phyloP scores from a whole-genome alignment of 768 basidiomycete genomes.

The button mushroom (Agaricus bisporus) region DNA sequence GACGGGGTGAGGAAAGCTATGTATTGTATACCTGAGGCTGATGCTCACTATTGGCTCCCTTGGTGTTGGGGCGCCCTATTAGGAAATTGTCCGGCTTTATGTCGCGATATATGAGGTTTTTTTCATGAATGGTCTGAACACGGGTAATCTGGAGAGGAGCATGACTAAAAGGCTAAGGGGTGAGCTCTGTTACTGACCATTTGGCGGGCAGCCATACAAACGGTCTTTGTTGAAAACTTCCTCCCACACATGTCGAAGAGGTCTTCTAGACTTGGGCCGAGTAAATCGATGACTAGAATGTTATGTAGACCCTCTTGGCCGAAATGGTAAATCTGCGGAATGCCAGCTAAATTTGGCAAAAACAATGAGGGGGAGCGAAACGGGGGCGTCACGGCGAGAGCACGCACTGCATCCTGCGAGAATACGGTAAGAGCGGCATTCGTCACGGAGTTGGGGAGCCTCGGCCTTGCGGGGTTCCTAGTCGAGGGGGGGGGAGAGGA shows the following conservation, averaged over 20 bases:
- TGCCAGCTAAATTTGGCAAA: slow-evolving; percentile 58
- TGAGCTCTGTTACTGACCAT: slow-evolving; percentile 51
- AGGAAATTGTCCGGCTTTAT: slow-evolving; percentile 99
- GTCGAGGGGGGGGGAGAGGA: slow-evolving; percentile 11
- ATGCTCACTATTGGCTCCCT: slow-evolving; percentile 71
- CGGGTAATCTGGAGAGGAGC: slow-evolving; percentile 63
- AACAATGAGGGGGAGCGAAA: slow-evolving; percentile 12
- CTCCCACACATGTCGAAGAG: slow-evolving; percentile 99
- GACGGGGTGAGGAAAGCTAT: slow-evolving; percentile 4
- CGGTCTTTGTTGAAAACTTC: slow-evolving; percentile 97
- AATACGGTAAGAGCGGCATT: slow-evolving; percentile 96
- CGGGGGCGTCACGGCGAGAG: slow-evolving; percentile 10
- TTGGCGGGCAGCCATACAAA: slow-evolving; percentile 97
- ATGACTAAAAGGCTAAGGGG: slow-evolving; percentile 7
- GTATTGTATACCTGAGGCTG: not conserved
- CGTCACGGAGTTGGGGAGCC: slow-evolving; percentile 95
- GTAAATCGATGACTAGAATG: slow-evolving; percentile 95
- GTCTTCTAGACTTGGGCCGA: slow-evolving; percentile 95
- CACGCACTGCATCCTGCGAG: slow-evolving; percentile 83
- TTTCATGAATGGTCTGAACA: slow-evolving; percentile 98
- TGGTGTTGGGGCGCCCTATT: slow-evolving; percentile 89
- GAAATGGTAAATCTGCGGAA: slow-evolving; percentile 99
- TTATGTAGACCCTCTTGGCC: slow-evolving; percentile 99
- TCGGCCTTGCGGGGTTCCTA: slow-evolving; percentile 92
- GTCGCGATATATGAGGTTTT: slow-evolving; percentile 98